Evolutionary conservation across 441 rosid species (phyloP).

Genomic region (Corymbia citriodora): DNA sequence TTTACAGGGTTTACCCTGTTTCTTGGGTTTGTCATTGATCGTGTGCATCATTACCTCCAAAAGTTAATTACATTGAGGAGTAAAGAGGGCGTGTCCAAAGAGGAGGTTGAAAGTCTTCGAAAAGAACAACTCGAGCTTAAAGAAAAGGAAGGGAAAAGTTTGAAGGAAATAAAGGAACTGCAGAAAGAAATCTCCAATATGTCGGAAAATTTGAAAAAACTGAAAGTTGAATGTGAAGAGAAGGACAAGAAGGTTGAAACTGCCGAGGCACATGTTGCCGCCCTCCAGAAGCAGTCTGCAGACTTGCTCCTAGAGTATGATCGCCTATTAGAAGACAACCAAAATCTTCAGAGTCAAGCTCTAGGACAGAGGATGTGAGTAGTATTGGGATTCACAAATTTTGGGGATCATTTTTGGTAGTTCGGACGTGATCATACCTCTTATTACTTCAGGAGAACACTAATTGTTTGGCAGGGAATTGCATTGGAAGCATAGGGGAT

Average conservation of each 20-base stretch:
- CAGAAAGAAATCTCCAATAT: conserved; percentile 41
- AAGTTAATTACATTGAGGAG: conserved; percentile 66
- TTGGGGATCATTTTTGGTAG: not conserved
- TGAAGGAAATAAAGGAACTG: conserved; percentile 51
- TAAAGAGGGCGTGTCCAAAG: conserved; percentile 58
- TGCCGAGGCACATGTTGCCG: conserved; percentile 67
- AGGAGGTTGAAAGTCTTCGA: conserved; percentile 56
- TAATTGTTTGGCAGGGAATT: not conserved
- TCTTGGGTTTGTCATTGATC: conserved; percentile 85
- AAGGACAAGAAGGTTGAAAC: conserved; percentile 74
- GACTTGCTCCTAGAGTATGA: conserved; percentile 89
- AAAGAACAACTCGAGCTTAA: conserved; percentile 54
- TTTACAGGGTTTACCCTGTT: conserved; percentile 82
- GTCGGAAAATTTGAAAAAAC: conserved; percentile 48
- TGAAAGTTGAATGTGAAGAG: conserved; percentile 52
- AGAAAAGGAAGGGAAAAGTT: conserved; percentile 66
- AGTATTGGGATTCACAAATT: conserved; percentile 2
- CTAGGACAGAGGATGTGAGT: conserved; percentile 36
- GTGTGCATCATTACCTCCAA: conserved; percentile 76
- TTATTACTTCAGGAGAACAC: not conserved
- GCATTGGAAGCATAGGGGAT: not conserved
- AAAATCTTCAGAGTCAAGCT: conserved; percentile 71
- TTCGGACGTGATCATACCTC: not conserved
- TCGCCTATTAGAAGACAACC: conserved; percentile 82
- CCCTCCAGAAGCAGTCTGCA: conserved; percentile 89